phyloP scores from a whole-genome alignment of 75 land plant species.

The Pseudotsuga menziesii region DNA sequence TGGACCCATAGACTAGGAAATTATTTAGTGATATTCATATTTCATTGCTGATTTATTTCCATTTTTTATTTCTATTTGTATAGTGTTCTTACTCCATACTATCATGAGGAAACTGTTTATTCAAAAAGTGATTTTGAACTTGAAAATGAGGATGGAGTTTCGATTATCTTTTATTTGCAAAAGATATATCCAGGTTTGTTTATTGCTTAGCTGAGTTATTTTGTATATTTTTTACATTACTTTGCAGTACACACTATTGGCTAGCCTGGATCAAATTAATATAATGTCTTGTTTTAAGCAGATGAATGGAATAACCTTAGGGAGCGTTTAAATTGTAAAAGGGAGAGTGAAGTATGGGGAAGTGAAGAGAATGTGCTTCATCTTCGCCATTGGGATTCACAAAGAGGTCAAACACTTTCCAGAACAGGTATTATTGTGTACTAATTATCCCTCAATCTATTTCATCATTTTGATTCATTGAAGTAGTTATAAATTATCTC shows the following conservation, averaged over 20 bases:
- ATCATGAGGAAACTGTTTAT: constrained; percentile 87
- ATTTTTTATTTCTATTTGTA: no score
- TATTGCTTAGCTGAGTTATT: no score
- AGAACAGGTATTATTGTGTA: no score
- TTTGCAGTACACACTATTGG: neutral
- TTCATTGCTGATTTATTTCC: no score
- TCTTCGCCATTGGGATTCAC: no score
- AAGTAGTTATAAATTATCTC: no score
- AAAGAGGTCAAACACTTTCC: no score
- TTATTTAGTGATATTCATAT: no score
- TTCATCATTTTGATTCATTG: no score
- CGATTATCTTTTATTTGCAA: constrained; percentile 88
- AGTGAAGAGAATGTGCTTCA: constrained; percentile 68
- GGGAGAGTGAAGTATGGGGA: constrained; percentile 53
- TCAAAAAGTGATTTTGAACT: constrained; percentile 65
- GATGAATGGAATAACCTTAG: constrained; percentile 98
- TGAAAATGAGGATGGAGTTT: constrained; percentile 98
- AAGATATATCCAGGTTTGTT: constrained; percentile 89
- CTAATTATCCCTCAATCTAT: no score
- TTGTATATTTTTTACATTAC: no score
- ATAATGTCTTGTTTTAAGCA: constrained; percentile 8
- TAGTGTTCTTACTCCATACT: constrained; percentile 97
- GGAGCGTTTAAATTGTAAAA: constrained; percentile 65
- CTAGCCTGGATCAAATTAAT: neutral
- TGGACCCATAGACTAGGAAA: no score